phyloP scores from a whole-genome alignment of 495 filamentous ascomycete species.

The Xanthoparmelia taractica region DNA sequence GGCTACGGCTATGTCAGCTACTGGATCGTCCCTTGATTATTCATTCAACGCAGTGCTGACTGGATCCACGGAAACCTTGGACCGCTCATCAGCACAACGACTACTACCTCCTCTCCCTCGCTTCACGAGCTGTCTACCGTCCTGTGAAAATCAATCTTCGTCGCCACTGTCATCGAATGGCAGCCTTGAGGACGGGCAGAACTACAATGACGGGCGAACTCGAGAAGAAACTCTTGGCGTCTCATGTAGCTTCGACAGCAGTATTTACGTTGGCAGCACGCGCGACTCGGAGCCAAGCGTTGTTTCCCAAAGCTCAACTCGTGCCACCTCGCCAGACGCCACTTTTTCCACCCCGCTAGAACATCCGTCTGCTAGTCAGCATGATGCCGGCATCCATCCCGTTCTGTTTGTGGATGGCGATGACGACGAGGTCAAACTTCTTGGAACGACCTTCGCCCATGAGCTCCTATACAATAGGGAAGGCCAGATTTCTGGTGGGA shows the following conservation, averaged over 20 bases:
- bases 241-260: conserved; percentile 55
- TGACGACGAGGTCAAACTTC: conserved; percentile 68
- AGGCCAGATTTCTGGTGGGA: conserved; percentile 88
- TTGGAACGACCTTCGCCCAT: conserved; percentile 80
- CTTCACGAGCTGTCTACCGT: conserved; percentile 24
- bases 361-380: conserved; percentile 33
- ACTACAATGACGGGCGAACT: conserved; percentile 13
- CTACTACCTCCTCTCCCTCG: conserved; percentile 31
- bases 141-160: conserved; percentile 22
- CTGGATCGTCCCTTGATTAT: neutral
- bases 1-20: conserved; percentile 3
- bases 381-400: conserved; percentile 50
- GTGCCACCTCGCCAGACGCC: conserved; percentile 78
- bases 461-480: conserved; percentile 92
- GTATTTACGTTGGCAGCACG: conserved; percentile 64
- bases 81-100: conserved; percentile 22
- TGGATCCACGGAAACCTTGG: neutral
- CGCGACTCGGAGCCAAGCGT: conserved; percentile 78
- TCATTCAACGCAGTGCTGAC: neutral
- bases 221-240: conserved; percentile 39
- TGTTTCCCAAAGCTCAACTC: conserved; percentile 54
- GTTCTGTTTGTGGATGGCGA: conserved; percentile 58
- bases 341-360: conserved; percentile 29
- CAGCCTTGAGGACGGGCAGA: neutral
- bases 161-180: conserved; percentile 7